Conservation (phyloP, 495 filamentous ascomycete species). For the Beverwykella pulmonaria region DNA sequence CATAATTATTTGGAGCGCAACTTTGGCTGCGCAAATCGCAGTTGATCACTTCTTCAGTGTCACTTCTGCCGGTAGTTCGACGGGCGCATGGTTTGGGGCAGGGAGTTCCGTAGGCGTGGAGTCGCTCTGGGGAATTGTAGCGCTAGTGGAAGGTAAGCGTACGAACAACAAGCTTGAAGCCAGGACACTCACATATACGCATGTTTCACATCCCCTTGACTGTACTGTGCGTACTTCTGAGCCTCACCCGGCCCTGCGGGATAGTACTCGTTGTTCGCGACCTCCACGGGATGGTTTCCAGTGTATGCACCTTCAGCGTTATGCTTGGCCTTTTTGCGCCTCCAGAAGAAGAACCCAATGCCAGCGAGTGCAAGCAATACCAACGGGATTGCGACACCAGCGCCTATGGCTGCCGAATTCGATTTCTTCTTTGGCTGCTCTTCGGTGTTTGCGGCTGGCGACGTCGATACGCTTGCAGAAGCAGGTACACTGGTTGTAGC, state of each 20-base stretch:
- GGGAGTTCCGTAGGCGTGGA: neutral
- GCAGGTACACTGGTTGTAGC: neutral
- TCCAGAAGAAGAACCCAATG: conserved; percentile 21
- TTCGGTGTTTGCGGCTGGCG: neutral
- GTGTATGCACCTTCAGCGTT: neutral
- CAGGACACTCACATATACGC: neutral
- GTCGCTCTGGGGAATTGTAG: neutral
- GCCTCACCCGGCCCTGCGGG: neutral
- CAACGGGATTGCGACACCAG: conserved; percentile 21
- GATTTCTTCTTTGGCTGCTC: neutral
- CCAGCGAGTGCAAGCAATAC: conserved; percentile 3
- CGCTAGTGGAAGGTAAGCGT: neutral
- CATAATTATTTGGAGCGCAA: too few species aligned
- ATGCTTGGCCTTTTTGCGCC: conserved; percentile 6
- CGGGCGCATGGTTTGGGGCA: neutral
- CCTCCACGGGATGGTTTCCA: neutral
- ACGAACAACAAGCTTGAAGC: neutral
- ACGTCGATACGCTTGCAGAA: neutral
- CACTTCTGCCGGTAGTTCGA: neutral
- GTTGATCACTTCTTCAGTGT: neutral
- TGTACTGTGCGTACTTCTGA: conserved; percentile 7
- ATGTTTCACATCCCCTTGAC: neutral
- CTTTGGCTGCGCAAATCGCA: too few species aligned
- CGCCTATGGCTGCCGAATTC: conserved; percentile 22
- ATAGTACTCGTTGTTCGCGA: conserved; percentile 2